Evolutionary conservation across 2,329 filamentous ascomycete species (phyloP), one percentile per base, ranked within the genome.

Genomic region (Fusarium fracticaudum): DNA sequence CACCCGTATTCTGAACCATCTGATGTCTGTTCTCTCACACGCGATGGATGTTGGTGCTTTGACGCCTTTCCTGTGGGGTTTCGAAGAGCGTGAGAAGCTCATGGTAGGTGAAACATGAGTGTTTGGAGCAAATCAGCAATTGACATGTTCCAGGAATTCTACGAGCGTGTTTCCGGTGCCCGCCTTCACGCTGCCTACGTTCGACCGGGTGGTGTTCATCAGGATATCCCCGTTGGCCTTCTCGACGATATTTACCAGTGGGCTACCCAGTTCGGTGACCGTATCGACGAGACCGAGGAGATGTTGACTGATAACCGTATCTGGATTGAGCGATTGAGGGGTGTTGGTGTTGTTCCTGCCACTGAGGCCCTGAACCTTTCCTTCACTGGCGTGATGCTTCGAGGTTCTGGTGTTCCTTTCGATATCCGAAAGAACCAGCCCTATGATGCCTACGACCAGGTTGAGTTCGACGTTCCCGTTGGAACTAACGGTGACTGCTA

Each of bases 181-280:
- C 96, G 96, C 88, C 91, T 99, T 60, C 96, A 99, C 86, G 94
- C 96, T 69, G 96, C 96, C 79, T 99, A 99, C 83, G 93, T 99
- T 79, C 94, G 96, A 79, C 96, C 96, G 54, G 96, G 96, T 80
- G 96, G 96, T 85, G 96, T 99, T 64, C 94, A 95, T 80, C 95
- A 98, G 85, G 96, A 99, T 86, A 89, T 99, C 51, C 96, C 96
- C 37, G 81, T 98, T 69, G 96, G 96, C 76, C 91, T 99, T 51
- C 91, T 99, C 58, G 97, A 99, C 83, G 96, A 99, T 82, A 99
- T 99, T 81, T 98, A 99, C 87, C 96, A 98, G 86, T 99, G 96
- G 96, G 96, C 96, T 22, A 99, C 96, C 67, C 96, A 99, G 84
- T 99, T 99, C 80, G 94, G 95, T 80, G 96, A 99, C 87, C 95